Evolutionary conservation across 768 basidiomycete genomes (phyloP).

Genomic region (Neoboletus subvelutipes): DNA sequence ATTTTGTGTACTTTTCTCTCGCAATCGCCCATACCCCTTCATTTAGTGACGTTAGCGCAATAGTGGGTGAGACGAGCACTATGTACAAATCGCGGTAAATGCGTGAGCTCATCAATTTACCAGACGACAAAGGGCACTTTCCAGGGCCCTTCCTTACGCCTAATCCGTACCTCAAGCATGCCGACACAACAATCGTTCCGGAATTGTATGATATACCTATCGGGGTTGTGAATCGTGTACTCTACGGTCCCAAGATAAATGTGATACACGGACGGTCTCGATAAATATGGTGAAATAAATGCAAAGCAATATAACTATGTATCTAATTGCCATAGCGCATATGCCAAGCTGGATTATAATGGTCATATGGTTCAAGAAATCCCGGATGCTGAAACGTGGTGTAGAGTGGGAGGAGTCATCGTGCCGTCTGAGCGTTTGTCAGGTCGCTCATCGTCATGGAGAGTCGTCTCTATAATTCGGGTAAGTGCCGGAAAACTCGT

Average conservation of each 20-base stretch:
- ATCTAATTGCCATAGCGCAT: not conserved
- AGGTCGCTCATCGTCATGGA: not conserved
- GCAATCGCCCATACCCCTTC: conserved; percentile 70
- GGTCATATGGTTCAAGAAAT: conserved; percentile 17
- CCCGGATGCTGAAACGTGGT: conserved; percentile 1
- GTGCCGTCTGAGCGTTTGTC: not conserved
- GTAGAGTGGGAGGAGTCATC: not conserved
- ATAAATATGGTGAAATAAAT: conserved; percentile 22
- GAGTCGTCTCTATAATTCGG: conserved; percentile 7
- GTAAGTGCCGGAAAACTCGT: conserved; percentile 16
- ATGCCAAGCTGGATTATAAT: conserved; percentile 13
- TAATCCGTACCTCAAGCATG: conserved; percentile 51
- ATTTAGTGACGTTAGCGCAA: conserved; percentile 63
- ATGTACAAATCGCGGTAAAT: conserved; percentile 9
- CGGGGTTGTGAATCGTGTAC: conserved; percentile 72
- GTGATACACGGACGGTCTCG: conserved; percentile 11
- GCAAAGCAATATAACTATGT: conserved; percentile 6
- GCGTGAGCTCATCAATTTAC: conserved; percentile 12
- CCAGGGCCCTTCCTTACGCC: conserved; percentile 34
- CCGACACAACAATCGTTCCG: conserved; percentile 49
- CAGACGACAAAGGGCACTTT: conserved; percentile 59
- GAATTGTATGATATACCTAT: conserved; percentile 82
- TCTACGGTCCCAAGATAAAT: conserved; percentile 44
- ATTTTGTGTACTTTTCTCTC: conserved; percentile 73
- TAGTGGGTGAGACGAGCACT: conserved; percentile 52